phyloP scores from a whole-genome alignment of 2,329 filamentous ascomycete genomes.

The Fusarium acutatum region DNA sequence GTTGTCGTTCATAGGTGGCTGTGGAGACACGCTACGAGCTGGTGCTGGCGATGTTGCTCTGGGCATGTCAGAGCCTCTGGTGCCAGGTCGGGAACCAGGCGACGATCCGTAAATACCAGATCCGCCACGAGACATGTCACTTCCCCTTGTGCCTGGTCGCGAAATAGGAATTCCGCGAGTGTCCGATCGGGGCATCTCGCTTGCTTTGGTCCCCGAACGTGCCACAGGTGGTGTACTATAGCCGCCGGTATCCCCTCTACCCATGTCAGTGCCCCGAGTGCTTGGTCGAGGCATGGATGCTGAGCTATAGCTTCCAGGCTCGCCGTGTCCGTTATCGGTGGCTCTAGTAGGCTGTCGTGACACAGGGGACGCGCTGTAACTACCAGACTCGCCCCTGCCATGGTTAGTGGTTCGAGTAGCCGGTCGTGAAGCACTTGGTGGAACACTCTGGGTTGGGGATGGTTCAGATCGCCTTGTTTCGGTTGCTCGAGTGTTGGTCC shows the following conservation, averaged over 20 bases:
- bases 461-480: slow-evolving; percentile 31
- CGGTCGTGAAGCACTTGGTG: slow-evolving; percentile 23
- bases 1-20: slow-evolving; percentile 62
- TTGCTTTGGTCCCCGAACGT: slow-evolving; percentile 37
- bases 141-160: slow-evolving; percentile 49
- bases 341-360: slow-evolving; percentile 48
- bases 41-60: slow-evolving; percentile 74
- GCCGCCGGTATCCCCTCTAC: slow-evolving; percentile 41
- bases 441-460: slow-evolving; percentile 22
- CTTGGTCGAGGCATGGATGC: slow-evolving; percentile 37
- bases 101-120: slow-evolving; percentile 45
- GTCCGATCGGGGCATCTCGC: slow-evolving; percentile 33
- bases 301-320: slow-evolving; percentile 31
- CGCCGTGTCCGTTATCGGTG: slow-evolving; percentile 41
- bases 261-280: slow-evolving; percentile 36
- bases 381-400: slow-evolving; percentile 32
- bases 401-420: slow-evolving; percentile 20
- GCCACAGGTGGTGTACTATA: slow-evolving; percentile 35
- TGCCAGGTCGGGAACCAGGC: slow-evolving; percentile 63
- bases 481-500: slow-evolving; percentile 29
- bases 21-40: slow-evolving; percentile 69
- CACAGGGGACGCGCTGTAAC: slow-evolving; percentile 46
- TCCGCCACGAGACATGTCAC: slow-evolving; percentile 42
- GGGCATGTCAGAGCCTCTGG: slow-evolving; percentile 67
- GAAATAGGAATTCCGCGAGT: slow-evolving; percentile 52